Percentiles rank a stretch among this genome's conserved stretches.
Evolutionary conservation across 2,329 filamentous ascomycete species (phyloP).

Genomic region (Neopestalotiopsis rosae): DNA sequence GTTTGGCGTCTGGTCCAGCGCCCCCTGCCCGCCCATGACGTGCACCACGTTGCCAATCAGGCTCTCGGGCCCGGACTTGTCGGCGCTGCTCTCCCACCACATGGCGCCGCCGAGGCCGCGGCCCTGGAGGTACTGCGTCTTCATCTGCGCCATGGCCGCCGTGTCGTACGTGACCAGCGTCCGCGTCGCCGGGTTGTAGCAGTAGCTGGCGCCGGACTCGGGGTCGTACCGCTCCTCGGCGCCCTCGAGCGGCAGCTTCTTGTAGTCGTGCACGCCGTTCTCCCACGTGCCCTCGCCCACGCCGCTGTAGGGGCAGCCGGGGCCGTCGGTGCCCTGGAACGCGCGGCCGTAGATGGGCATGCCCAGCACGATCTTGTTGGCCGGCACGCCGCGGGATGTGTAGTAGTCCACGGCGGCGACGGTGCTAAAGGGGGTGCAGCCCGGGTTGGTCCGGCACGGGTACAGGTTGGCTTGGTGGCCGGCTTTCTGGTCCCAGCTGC

Average conservation of each 20-base stretch:
- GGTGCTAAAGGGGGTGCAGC: slow-evolving; percentile 79
- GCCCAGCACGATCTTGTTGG: slow-evolving; percentile 81
- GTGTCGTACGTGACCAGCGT: slow-evolving; percentile 84
- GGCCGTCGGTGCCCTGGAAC: slow-evolving; percentile 79
- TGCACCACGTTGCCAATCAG: slow-evolving; percentile 71
- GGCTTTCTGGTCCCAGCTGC: slow-evolving; percentile 74
- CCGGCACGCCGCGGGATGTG: slow-evolving; percentile 64
- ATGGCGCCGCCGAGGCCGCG: slow-evolving; percentile 83
- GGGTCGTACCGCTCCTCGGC: slow-evolving; percentile 69
- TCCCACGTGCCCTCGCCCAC: slow-evolving; percentile 85
- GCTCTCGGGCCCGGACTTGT: slow-evolving; percentile 69
- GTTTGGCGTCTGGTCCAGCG: slow-evolving; percentile 60
- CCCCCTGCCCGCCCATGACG: slow-evolving; percentile 57
- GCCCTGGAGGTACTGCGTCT: slow-evolving; percentile 73
- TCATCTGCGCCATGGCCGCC: slow-evolving; percentile 67
- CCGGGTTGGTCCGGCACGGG: slow-evolving; percentile 59
- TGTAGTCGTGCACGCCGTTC: slow-evolving; percentile 86
- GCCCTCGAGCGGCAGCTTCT: slow-evolving; percentile 75
- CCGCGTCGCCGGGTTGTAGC: slow-evolving; percentile 67
- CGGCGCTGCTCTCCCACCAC: slow-evolving; percentile 94
- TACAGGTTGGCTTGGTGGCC: slow-evolving; percentile 86
- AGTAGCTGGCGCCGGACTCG: slow-evolving; percentile 74
- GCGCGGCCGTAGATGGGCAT: slow-evolving; percentile 93
- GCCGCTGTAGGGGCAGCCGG: slow-evolving; percentile 72
- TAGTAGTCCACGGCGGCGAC: slow-evolving; percentile 75